These are phyloP conservation scores for Phytophthora sp. DNA, from an alignment of 352 stramenopile species.

Conservation along the genomic window DNA sequence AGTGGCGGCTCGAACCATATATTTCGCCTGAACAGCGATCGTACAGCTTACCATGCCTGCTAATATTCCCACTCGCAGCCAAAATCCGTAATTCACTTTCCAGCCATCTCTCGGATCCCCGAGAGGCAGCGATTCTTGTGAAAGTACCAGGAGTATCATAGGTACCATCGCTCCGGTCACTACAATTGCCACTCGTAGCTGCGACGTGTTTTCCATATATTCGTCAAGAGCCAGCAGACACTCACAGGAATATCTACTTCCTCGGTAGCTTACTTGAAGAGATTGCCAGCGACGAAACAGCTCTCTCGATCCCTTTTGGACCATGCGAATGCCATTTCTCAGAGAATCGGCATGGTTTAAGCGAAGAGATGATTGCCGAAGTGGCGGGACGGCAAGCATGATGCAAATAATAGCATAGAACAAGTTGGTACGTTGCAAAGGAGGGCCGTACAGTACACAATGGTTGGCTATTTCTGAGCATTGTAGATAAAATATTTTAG, in stretches of 20 bases:
- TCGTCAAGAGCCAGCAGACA: constrained; percentile 19
- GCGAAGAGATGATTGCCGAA: too few species aligned
- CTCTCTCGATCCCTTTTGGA: neutral
- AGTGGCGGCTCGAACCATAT: neutral
- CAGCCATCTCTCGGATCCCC: constrained; percentile 12
- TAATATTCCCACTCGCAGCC: constrained; percentile 24
- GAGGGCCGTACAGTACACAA: too few species aligned
- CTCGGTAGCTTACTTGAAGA: constrained; percentile 26
- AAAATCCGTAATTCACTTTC: constrained; percentile 26
- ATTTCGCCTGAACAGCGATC: neutral
- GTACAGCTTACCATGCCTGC: constrained; percentile 16
- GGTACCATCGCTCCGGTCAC: constrained; percentile 13
- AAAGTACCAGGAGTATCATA: constrained; percentile 15
- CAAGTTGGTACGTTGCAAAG: too few species aligned
- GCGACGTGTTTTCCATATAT: constrained; percentile 13
- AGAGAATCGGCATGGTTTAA: too few species aligned
- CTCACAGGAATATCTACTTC: constrained; percentile 23
- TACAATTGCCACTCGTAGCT: constrained; percentile 4
- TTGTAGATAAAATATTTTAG: too few species aligned
- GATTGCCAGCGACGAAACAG: constrained; percentile 11
- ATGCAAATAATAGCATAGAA: too few species aligned
- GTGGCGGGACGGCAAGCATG: too few species aligned
- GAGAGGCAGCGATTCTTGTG: constrained; percentile 20
- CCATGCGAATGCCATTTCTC: neutral
- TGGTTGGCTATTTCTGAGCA: too few species aligned